phyloP scores from a whole-genome alignment of 768 basidiomycete species.

The Suillus spraguei region DNA sequence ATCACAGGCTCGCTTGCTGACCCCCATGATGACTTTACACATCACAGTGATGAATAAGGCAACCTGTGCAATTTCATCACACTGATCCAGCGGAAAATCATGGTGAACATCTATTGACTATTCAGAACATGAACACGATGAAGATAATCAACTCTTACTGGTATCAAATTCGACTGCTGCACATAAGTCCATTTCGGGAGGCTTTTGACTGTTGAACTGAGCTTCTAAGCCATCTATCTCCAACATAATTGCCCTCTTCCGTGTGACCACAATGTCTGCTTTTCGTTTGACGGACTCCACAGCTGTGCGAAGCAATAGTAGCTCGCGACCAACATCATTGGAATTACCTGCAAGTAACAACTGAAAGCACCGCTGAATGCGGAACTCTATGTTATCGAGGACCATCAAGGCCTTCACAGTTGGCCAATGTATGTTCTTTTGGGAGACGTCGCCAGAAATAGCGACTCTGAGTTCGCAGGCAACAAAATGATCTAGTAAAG shows the following conservation, averaged over 20 bases:
- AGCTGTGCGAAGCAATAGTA: neutral
- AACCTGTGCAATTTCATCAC: too few species aligned
- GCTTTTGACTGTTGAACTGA: neutral
- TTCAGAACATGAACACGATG: neutral
- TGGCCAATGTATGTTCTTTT: neutral
- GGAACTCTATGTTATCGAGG: neutral
- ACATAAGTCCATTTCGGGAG: neutral
- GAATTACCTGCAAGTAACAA: neutral
- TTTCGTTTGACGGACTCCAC: neutral
- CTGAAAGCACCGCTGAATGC: neutral
- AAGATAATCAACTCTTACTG: neutral
- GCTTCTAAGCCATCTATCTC: neutral
- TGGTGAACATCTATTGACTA: too few species aligned
- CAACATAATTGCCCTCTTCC: too few species aligned
- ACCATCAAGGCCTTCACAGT: conserved; percentile 1
- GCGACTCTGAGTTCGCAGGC: too few species aligned
- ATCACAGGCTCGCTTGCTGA: too few species aligned
- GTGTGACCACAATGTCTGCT: neutral
- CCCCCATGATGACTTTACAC: too few species aligned
- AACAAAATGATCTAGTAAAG: too few species aligned
- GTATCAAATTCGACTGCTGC: neutral
- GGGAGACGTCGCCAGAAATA: neutral
- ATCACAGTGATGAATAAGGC: too few species aligned
- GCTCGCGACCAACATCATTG: neutral
- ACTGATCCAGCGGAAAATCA: too few species aligned